phyloP scores from a whole-genome alignment of 140 eudicot genomes.

The Senecio squalidus region DNA sequence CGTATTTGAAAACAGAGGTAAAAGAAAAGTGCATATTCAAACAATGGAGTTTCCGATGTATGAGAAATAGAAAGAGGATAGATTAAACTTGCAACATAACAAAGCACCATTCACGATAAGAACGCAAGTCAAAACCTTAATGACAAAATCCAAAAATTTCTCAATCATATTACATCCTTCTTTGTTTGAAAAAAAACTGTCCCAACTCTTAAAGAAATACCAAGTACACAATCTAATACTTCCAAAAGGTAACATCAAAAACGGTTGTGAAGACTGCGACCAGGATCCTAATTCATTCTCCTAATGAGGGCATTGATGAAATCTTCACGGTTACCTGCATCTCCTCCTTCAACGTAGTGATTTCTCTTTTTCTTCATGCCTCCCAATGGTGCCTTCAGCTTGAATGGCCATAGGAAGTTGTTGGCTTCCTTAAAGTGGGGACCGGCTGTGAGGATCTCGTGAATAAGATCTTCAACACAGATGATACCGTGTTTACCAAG shows the following conservation, averaged over 20 bases:
- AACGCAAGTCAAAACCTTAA: not conserved
- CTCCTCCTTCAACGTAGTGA: conserved; percentile 89
- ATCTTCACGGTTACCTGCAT: conserved; percentile 86
- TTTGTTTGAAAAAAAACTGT: not conserved
- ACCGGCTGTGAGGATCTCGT: conserved; percentile 48
- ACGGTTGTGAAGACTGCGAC: not conserved
- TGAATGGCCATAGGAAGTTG: conserved; percentile 56
- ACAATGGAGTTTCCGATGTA: not conserved
- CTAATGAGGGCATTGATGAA: conserved; percentile 72
- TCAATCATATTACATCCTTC: not conserved
- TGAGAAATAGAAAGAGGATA: not conserved
- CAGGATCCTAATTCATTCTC: conserved; percentile 31
- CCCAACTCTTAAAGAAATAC: not conserved
- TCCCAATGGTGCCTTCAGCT: conserved; percentile 67
- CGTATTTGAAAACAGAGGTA: too few relatives aligned
- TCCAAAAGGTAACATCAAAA: not conserved
- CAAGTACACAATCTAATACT: not conserved
- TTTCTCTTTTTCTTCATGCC: conserved; percentile 77
- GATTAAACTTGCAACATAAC: not conserved
- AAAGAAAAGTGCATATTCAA: not conserved
- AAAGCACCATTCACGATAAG: not conserved
- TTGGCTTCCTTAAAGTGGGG: conserved; percentile 60
- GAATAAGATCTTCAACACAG: conserved; percentile 51
- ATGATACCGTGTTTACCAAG: conserved; percentile 53
- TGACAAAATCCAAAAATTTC: not conserved